Evolutionary conservation across 352 stramenopile genomes (phyloP).

Genomic region (Phytopythium oedochilum): DNA sequence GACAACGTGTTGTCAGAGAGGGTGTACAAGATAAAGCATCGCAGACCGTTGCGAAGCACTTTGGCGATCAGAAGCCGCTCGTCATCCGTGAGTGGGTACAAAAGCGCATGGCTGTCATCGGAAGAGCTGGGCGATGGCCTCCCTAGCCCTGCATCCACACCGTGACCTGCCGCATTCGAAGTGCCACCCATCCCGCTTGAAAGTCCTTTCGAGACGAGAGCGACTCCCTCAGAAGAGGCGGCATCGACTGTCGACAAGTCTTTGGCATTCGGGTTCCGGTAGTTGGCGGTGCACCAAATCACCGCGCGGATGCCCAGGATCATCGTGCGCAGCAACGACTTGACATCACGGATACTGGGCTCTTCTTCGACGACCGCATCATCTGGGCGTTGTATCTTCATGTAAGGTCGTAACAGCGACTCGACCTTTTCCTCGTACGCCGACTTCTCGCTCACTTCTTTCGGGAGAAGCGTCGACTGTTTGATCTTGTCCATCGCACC

Average conservation of each 20-base stretch:
- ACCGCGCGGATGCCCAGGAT: slow-evolving; percentile 97
- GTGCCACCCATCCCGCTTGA: slow-evolving; percentile 8
- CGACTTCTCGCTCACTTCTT: slow-evolving; percentile 42
- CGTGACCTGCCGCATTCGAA: not conserved
- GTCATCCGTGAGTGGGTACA: slow-evolving; percentile 89
- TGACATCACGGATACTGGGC: slow-evolving; percentile 86
- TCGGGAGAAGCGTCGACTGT: slow-evolving; percentile 70
- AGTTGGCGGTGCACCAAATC: slow-evolving; percentile 97
- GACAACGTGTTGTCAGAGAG: slow-evolving; percentile 82
- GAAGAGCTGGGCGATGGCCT: slow-evolving; percentile 11
- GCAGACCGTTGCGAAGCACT: slow-evolving; percentile 91
- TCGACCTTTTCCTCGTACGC: slow-evolving; percentile 78
- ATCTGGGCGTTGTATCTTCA: slow-evolving; percentile 36
- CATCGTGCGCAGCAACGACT: slow-evolving; percentile 94
- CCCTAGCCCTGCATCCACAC: not conserved
- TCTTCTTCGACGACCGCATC: slow-evolving; percentile 73
- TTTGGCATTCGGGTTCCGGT: slow-evolving; percentile 84
- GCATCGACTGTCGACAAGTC: slow-evolving; percentile 79
- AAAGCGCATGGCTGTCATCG: slow-evolving; percentile 25
- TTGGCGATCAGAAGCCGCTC: slow-evolving; percentile 92
- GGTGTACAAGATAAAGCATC: slow-evolving; percentile 93
- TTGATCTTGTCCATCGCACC: slow-evolving; percentile 88
- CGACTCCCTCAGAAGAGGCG: slow-evolving; percentile 24
- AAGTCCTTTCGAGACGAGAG: slow-evolving; percentile 16
- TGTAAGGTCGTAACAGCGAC: slow-evolving; percentile 45